These are phyloP conservation scores for Ophiostoma perfectum DNA, from an alignment of 2,329 filamentous ascomycete genomes.

Conservation along the genomic window DNA sequence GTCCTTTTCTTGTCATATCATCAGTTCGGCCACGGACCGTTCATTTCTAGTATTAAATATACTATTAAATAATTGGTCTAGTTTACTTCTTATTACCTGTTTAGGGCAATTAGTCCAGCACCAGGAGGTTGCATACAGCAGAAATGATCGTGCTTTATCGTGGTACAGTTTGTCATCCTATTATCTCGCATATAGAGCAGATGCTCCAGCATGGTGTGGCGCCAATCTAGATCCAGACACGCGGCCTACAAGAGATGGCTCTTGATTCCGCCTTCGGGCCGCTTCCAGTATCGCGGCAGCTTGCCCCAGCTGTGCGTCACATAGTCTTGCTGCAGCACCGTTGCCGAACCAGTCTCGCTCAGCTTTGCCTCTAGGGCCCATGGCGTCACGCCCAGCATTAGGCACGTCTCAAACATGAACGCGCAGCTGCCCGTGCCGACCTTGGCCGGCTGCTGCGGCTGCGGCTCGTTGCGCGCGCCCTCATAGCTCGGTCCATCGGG, in stretches of 20 bases:
- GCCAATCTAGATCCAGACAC: too few relatives aligned
- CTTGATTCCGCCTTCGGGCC: slow-evolving; percentile 14
- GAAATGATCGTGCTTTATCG: neutral
- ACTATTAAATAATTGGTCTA: neutral
- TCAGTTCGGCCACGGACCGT: neutral
- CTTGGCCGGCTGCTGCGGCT: slow-evolving; percentile 45
- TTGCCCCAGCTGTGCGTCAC: slow-evolving; percentile 76
- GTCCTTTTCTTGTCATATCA: too few relatives aligned
- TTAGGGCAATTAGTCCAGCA: neutral
- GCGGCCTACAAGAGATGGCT: slow-evolving; percentile 16
- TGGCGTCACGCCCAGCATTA: slow-evolving; percentile 67
- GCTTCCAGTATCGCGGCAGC: slow-evolving; percentile 23
- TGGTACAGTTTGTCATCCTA: neutral
- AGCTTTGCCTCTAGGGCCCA: slow-evolving; percentile 54
- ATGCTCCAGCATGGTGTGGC: too few relatives aligned
- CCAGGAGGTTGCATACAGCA: neutral
- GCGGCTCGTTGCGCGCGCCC: slow-evolving; percentile 50
- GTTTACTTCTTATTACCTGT: neutral
- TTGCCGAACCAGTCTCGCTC: slow-evolving; percentile 31
- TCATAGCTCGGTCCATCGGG: slow-evolving; percentile 54
- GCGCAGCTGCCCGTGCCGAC: slow-evolving; percentile 58
- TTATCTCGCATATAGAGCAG: neutral
- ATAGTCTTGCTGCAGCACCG: slow-evolving; percentile 60
- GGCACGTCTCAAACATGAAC: slow-evolving; percentile 64
- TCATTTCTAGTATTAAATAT: neutral